Percentiles rank a stretch among this genome's conserved stretches.
phyloP scores from a whole-genome alignment of 768 basidiomycete species.

The Pisolithus tinctorius region DNA sequence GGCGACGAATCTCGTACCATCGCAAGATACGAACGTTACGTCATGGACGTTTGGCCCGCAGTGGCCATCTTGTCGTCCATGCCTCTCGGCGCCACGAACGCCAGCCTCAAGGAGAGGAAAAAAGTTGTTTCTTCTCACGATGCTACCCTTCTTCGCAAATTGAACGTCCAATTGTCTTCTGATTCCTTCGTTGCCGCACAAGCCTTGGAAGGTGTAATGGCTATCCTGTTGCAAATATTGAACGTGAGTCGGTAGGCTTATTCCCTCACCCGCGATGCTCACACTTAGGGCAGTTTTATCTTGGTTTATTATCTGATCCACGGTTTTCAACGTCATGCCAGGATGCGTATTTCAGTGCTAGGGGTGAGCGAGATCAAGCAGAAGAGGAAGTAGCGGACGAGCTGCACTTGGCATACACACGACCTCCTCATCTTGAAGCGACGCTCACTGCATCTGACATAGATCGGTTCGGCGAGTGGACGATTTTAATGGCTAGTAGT shows the following conservation, averaged over 20 bases:
- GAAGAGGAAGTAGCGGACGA: neutral
- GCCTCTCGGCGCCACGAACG: neutral
- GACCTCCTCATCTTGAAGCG: neutral
- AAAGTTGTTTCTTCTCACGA: slow-evolving; percentile 13
- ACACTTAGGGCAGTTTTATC: slow-evolving; percentile 5
- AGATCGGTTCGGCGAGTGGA: neutral
- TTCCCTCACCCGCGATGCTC: neutral
- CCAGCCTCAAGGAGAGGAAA: neutral
- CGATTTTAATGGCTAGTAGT: neutral
- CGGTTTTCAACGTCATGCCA: neutral
- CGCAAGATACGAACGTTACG: slow-evolving; percentile 5
- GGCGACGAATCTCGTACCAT: slow-evolving; percentile 1
- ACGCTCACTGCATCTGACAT: neutral
- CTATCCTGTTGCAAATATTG: slow-evolving; percentile 15
- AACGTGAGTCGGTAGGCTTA: slow-evolving; percentile 10
- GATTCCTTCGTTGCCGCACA: slow-evolving; percentile 9
- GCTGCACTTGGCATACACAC: neutral
- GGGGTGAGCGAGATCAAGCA: too few relatives aligned
- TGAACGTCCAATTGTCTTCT: slow-evolving; percentile 19
- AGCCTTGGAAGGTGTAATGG: slow-evolving; percentile 10
- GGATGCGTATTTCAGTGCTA: neutral
- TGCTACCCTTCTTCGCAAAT: slow-evolving; percentile 17
- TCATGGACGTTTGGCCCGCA: slow-evolving; percentile 10
- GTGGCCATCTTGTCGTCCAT: slow-evolving; percentile 4
- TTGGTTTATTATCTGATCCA: slow-evolving; percentile 3